Base-by-base conservation (phyloP, 108 stramenopile genomes). In the Cyclotella distinguenda region DNA sequence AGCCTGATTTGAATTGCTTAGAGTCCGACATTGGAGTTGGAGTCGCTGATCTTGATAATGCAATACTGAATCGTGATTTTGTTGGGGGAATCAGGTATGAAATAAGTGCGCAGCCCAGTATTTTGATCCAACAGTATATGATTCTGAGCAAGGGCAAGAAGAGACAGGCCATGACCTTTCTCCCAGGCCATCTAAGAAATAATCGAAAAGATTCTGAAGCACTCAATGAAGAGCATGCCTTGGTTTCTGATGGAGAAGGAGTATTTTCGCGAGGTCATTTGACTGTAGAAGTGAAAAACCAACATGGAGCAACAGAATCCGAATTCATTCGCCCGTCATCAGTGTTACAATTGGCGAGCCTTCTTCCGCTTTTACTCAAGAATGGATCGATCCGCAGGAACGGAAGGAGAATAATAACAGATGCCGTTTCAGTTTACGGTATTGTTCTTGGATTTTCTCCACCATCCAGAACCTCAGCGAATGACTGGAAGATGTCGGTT, bases 401-500 rank as follows among this genome's bases (percentile, higher is more conserved):
- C n/a, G n/a, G n/a, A n/a, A n/a, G n/a, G n/a, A n/a, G n/a, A n/a
- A n/a, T n/a, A 40, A 48, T 60, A 31, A 53, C 38, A 23, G 51
- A 77, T 61, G 26, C 52, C 25, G 44, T 82, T 22, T 78, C 84
- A 56, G 62, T 85, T 0, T 86, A 71, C 40, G 88, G 73, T 3
- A 70, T 82, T 10, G 86, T 87, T 9, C 47, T 86, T 54, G 81
- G 87, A 0, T 86, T 87, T 49, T 65, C 79, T 19, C 58, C 80
- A 42, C 83, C 85, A 4, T 47, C 46, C 12, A 68, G 60, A 7
- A 89, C 88, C 7, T 81, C 74, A 48, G 78, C 64, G 30, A 71
- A 75, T 19, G 84, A 86, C 40, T 88, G 84, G 80, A 88, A 80
- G 77, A 70, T 89, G 66, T 68, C 75, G 6, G 76, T 82, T 26